These are phyloP conservation scores for Cyclostephanos invisitatus DNA, from an alignment of 108 stramenopile species.

Conservation along the genomic window DNA sequence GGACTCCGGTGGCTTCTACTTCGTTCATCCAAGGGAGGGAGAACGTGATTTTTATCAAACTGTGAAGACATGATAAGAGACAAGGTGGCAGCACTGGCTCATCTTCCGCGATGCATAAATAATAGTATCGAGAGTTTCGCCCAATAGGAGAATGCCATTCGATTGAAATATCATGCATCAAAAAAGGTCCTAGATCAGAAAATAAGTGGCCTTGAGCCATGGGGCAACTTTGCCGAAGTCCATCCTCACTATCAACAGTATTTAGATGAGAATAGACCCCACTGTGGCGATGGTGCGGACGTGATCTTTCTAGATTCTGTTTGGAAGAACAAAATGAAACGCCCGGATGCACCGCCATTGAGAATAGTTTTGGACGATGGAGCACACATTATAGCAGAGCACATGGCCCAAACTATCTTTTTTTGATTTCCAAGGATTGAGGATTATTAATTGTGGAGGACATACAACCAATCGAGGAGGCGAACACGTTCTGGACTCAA, in stretches of 20 bases:
- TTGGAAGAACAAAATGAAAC: conserved; percentile 41
- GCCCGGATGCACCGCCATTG: conserved; percentile 56
- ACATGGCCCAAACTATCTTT: conserved; percentile 59
- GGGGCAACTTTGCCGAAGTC: conserved; percentile 57
- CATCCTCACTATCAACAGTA: conserved; percentile 40
- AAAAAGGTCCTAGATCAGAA: conserved; percentile 48
- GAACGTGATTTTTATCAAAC: conserved; percentile 32
- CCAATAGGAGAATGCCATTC: conserved; percentile 53
- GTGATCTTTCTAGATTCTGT: conserved; percentile 27
- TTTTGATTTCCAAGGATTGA: conserved; percentile 62
- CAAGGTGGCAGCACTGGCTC: conserved; percentile 10
- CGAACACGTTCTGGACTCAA: conserved; percentile 55
- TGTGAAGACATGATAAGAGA: conserved; percentile 13
- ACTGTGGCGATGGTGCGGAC: conserved; percentile 63
- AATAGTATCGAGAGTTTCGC: conserved; percentile 40
- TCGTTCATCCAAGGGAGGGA: conserved; percentile 20
- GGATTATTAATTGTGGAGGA: conserved; percentile 65
- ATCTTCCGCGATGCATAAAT: conserved; percentile 15
- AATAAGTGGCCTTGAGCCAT: conserved; percentile 70
- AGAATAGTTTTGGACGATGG: conserved; percentile 68
- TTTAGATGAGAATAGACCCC: conserved; percentile 45
- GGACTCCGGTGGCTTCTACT: conserved; percentile 21
- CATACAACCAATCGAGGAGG: conserved; percentile 41
- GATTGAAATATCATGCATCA: conserved; percentile 60
- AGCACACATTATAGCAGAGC: conserved; percentile 45